Evolutionary conservation across 345 rosid species (phyloP), one percentile per base, ranked within the genome.

Genomic region (Brassica carinata): DNA sequence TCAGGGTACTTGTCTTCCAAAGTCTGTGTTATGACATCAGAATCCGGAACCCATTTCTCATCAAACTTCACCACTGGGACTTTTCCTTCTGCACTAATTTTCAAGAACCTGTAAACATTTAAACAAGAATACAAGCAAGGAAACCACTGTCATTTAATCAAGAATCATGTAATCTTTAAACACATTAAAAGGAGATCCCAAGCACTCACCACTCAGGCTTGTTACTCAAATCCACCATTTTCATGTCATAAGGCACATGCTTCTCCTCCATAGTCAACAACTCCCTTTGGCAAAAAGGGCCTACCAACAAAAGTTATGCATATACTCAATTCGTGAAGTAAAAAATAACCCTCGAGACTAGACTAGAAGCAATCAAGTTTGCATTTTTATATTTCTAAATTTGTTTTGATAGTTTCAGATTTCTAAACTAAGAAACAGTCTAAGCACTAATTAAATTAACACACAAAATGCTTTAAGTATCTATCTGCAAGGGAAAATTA

Each of bases 251-350:
- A 69, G 92, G 91, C 4, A 95, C 84, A 83, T 90, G 87, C 86
- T 95, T 95, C 80, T 95, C 98, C 89, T 93, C 98, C 87, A 95
- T 72, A 19, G 98, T 90, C 72, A 93, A 83, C 73, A 91, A 81
- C 38, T 91, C 98, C 83, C 92, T 93, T 81, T 91, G 99, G 83
- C 91, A 90, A 85, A 95, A 95, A 7, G 97, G 98, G 66, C 98
- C 98, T 91, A 85, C 26, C 68, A 48, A 61, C 64, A 71, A 45
- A 58, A 23, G 74, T 17, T 19, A 31, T 51, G n/a, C 61, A 17
- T 61, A 72, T 30, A 59, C 33, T 53, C 38, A 69, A 27, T 62
- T 45, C 33, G 34, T 7, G n/a, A 30, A 61, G 6, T 13, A 45
- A 30, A 10, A 15, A n/a, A 45, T 15, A 33, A 53, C 18, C 10